phyloP scores from a whole-genome alignment of 2,329 filamentous ascomycete species.

The Ascochyta koolunga region DNA sequence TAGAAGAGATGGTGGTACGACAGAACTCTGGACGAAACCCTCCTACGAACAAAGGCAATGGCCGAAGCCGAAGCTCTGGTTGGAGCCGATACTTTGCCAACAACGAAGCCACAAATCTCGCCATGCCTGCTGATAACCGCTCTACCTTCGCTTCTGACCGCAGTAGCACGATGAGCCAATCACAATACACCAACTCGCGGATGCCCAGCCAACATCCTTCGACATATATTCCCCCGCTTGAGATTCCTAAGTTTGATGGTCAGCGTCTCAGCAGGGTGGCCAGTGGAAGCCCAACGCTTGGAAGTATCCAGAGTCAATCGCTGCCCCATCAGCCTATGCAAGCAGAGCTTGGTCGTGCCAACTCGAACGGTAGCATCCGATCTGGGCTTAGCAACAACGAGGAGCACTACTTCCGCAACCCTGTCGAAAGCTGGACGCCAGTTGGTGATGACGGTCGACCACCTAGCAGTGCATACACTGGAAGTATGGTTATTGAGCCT shows the following conservation, averaged over 20 bases:
- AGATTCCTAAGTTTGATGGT: constrained; percentile 59
- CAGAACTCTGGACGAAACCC: constrained; percentile 43
- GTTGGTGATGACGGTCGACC: constrained; percentile 41
- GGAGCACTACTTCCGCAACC: constrained; percentile 38
- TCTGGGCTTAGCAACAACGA: constrained; percentile 41
- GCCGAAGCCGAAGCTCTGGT: constrained; percentile 64
- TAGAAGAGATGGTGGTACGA: constrained; percentile 40
- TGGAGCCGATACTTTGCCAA: constrained; percentile 82
- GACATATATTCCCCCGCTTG: constrained; percentile 71
- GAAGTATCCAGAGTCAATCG: constrained; percentile 57
- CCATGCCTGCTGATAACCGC: constrained; percentile 65
- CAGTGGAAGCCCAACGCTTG: constrained; percentile 72
- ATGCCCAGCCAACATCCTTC: constrained; percentile 66
- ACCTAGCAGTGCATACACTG: constrained; percentile 54
- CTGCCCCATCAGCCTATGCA: constrained; percentile 48
- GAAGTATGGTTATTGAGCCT: constrained; percentile 47
- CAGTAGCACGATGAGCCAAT: constrained; percentile 48
- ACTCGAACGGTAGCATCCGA: constrained; percentile 44
- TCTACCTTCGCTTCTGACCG: constrained; percentile 48
- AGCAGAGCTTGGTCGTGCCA: constrained; percentile 46
- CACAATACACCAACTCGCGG: constrained; percentile 58
- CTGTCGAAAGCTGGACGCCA: constrained; percentile 47
- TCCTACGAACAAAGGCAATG: constrained; percentile 23
- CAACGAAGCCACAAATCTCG: constrained; percentile 62
- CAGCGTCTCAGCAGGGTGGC: constrained; percentile 70